These are phyloP conservation scores for Talaromyces stipitatus DNA, from an alignment of 495 filamentous ascomycete genomes.

Conservation along the genomic window DNA sequence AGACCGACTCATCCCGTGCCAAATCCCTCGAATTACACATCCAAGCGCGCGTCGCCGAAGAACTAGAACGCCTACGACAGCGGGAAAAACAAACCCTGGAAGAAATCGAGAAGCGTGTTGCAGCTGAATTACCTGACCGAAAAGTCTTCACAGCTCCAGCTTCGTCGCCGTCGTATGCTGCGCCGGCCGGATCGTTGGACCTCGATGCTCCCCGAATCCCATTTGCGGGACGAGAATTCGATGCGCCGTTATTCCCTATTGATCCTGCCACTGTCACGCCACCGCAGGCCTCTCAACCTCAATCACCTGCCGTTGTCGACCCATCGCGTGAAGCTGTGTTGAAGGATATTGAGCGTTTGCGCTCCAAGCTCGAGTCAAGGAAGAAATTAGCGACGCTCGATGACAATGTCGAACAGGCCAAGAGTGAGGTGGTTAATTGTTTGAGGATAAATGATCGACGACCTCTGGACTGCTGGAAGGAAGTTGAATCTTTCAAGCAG, in stretches of 20 bases:
- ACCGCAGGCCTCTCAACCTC: constrained; percentile 11
- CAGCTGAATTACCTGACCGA: constrained; percentile 25
- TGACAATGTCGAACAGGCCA: constrained; percentile 64
- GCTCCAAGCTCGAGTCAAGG: constrained; percentile 63
- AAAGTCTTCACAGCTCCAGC: constrained; percentile 21
- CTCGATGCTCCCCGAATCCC: constrained; percentile 42
- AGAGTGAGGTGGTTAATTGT: constrained; percentile 70
- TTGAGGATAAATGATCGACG: constrained; percentile 77
- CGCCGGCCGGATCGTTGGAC: constrained; percentile 36
- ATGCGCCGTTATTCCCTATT: constrained; percentile 15
- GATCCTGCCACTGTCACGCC: constrained; percentile 11
- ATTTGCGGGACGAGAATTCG: constrained; percentile 36
- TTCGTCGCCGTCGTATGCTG: constrained; percentile 22
- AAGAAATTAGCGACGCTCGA: constrained; percentile 61
- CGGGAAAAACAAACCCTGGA: constrained; percentile 52
- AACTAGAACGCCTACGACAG: constrained; percentile 68
- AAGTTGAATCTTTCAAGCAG: constrained; percentile 82
- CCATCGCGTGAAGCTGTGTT: constrained; percentile 45
- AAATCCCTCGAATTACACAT: constrained; percentile 80
- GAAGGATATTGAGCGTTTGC: constrained; percentile 68
- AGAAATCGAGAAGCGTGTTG: constrained; percentile 48
- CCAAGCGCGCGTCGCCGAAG: constrained; percentile 76
- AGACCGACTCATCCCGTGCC: constrained; percentile 82
- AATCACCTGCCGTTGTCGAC: constrained; percentile 24
- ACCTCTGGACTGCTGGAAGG: constrained; percentile 91